phyloP scores from a whole-genome alignment of 192 early-diverging fungal species.

The Coemansia sp. region DNA sequence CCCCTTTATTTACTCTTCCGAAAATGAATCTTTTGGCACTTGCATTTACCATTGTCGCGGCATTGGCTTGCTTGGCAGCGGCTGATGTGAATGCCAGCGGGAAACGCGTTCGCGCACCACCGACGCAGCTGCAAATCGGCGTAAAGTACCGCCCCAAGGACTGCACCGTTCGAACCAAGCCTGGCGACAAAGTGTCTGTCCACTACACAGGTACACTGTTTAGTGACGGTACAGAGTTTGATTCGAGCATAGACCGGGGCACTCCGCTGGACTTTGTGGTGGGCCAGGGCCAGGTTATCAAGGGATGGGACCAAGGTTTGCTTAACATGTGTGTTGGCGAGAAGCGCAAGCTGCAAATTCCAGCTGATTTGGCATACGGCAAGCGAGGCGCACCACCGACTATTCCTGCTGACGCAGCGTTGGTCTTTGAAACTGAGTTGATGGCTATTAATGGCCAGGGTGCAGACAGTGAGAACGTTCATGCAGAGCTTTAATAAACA shows the following conservation, averaged over 20 bases:
- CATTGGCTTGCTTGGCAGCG: neutral
- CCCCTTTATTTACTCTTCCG: neutral
- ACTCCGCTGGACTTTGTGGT: slow-evolving; percentile 78
- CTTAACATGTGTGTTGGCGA: slow-evolving; percentile 87
- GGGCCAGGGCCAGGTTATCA: slow-evolving; percentile 91
- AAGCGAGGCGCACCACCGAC: slow-evolving; percentile 65
- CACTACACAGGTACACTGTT: slow-evolving; percentile 61
- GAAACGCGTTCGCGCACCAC: slow-evolving; percentile 4
- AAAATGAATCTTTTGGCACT: neutral
- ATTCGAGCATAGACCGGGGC: slow-evolving; percentile 78
- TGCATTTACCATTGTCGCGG: neutral
- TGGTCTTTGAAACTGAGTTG: slow-evolving; percentile 80
- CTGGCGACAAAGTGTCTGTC: slow-evolving; percentile 65
- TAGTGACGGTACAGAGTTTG: slow-evolving; percentile 79
- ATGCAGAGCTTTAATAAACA: slow-evolving; percentile 22
- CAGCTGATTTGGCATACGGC: slow-evolving; percentile 79
- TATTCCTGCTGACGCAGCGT: slow-evolving; percentile 76
- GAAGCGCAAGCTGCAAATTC: slow-evolving; percentile 75
- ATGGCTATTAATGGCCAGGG: slow-evolving; percentile 53
- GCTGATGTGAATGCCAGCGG: neutral
- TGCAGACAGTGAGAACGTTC: neutral
- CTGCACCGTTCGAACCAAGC: slow-evolving; percentile 20
- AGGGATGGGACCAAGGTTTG: slow-evolving; percentile 82
- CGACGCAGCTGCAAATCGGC: slow-evolving; percentile 41
- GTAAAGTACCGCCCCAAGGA: slow-evolving; percentile 27